A percentile compares a stretch with the other conserved stretches of the same genome.
Evolutionary conservation across 345 rosid genomes (phyloP).

Genomic region (Trapa incisa): DNA sequence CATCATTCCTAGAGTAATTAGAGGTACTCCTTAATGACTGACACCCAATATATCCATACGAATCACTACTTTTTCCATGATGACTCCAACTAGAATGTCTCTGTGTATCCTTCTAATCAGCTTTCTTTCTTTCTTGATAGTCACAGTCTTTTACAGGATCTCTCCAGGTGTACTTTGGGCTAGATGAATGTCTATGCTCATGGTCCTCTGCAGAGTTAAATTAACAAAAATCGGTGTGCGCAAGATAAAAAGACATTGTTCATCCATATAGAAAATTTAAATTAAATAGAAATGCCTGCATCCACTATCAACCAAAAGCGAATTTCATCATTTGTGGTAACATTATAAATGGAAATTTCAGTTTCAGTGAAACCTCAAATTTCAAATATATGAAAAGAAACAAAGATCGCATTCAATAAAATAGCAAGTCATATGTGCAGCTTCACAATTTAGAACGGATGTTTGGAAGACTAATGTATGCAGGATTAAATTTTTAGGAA

Average conservation of each 20-base stretch:
- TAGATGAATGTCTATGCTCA: conserved; percentile 23
- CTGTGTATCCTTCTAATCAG: conserved; percentile 30
- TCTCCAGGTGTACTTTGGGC: conserved; percentile 27
- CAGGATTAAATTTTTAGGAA: too few relatives aligned
- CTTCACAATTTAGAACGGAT: too few relatives aligned
- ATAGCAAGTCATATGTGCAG: too few relatives aligned
- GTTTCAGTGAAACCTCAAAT: not conserved
- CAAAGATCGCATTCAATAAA: too few relatives aligned
- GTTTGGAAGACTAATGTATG: too few relatives aligned
- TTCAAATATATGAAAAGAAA: too few relatives aligned
- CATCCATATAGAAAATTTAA: too few relatives aligned
- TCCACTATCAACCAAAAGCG: not conserved
- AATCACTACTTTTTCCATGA: conserved; percentile 34
- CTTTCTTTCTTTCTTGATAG: conserved; percentile 27
- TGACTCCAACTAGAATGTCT: conserved; percentile 28
- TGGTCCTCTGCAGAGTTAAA: conserved; percentile 20
- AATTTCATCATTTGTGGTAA: not conserved
- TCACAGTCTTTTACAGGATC: conserved; percentile 31
- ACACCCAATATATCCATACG: conserved; percentile 41
- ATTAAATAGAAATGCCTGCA: too few relatives aligned
- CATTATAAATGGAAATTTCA: not conserved
- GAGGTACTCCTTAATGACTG: conserved; percentile 39
- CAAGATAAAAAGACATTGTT: not conserved
- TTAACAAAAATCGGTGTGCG: not conserved
- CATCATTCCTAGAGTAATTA: conserved; percentile 23